Conservation (phyloP, 768 basidiomycete species). For the Ramaria sp. region DNA sequence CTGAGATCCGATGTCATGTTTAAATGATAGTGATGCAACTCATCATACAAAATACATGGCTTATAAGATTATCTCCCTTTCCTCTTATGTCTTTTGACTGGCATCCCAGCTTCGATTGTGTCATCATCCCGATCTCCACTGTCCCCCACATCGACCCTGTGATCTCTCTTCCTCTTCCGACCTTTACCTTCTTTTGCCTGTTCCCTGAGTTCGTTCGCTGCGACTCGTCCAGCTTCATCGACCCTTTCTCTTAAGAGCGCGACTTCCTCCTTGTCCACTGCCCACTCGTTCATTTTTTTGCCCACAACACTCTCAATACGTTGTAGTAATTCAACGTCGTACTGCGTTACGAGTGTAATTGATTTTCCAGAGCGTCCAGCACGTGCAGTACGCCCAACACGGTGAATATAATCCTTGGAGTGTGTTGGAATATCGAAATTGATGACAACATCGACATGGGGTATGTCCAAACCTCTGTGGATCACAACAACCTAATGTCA, state of each 20-base stretch:
- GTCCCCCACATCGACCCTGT: constrained; percentile 28
- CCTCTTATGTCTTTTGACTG: constrained; percentile 38
- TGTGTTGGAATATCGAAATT: constrained; percentile 97
- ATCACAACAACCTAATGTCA: not conserved
- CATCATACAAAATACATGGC: not conserved
- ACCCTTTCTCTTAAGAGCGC: constrained; percentile 81
- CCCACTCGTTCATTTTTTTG: constrained; percentile 87
- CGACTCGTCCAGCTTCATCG: constrained; percentile 66
- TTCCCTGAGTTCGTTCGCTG: constrained; percentile 76
- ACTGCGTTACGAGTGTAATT: constrained; percentile 96
- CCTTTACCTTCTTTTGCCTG: constrained; percentile 43
- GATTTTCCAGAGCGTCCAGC: constrained; percentile 96
- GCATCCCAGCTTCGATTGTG: constrained; percentile 83
- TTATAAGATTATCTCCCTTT: constrained; percentile 6
- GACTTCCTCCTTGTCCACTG: constrained; percentile 81
- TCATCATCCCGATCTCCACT: constrained; percentile 85
- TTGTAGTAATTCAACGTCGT: constrained; percentile 93
- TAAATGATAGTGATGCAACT: constrained; percentile 13
- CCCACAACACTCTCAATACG: constrained; percentile 88
- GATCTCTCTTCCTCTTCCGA: constrained; percentile 35
- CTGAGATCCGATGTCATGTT: constrained; percentile 69
- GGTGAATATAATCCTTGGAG: constrained; percentile 98
- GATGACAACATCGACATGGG: constrained; percentile 90
- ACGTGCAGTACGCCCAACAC: constrained; percentile 94
- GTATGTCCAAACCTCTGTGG: constrained; percentile 84